Evolutionary conservation across 225 moss, liverwort and hornwort genomes (phyloP).

Genomic region (Anthoceros angustus): DNA sequence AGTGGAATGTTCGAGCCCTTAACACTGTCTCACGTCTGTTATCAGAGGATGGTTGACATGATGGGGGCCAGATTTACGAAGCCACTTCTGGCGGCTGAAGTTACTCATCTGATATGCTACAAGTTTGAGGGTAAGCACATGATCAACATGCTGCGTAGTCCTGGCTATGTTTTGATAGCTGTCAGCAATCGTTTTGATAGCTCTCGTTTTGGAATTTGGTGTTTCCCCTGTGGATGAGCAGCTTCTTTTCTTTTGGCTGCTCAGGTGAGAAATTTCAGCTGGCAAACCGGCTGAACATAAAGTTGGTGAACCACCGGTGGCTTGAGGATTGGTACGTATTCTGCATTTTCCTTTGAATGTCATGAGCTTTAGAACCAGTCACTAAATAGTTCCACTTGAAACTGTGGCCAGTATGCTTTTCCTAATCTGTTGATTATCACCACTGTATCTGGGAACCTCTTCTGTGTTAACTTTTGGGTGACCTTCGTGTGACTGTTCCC

Average conservation of each 20-base stretch:
- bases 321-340: slow-evolving; percentile 30
- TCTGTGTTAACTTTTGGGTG: too few relatives aligned
- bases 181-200: too few relatives aligned
- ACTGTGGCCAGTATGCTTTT: too few relatives aligned
- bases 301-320: slow-evolving; percentile 31
- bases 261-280: slow-evolving; percentile 37
- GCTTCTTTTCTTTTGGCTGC: neutral
- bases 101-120: slow-evolving; percentile 40
- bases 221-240: neutral
- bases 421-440: too few relatives aligned
- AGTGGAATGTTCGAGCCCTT: too few relatives aligned
- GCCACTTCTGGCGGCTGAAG: slow-evolving; percentile 19
- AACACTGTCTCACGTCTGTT: neutral
- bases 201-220: neutral
- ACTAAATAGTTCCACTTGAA: too few relatives aligned
- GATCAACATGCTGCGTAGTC: neutral
- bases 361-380: neutral
- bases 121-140: slow-evolving; percentile 25
- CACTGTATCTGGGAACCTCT: too few relatives aligned
- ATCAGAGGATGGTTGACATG: slow-evolving; percentile 30
- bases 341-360: neutral
- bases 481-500: neutral
- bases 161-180: neutral
- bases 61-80: slow-evolving; percentile 32
- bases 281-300: slow-evolving; percentile 21